Percentiles rank a stretch among this genome's conserved stretches.
Conservation (phyloP, 78 protist genomes). For the Dictyostelium discoideum region DNA sequence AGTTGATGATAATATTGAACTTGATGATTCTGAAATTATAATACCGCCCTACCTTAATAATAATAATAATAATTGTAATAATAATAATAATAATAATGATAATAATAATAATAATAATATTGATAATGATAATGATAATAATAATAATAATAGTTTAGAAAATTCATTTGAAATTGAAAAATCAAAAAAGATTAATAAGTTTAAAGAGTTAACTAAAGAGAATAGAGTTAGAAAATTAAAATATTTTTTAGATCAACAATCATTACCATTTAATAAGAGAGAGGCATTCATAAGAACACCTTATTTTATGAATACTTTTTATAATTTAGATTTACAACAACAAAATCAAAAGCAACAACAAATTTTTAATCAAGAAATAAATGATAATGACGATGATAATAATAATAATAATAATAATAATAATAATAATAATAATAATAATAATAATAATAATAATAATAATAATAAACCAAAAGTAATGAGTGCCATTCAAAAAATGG, state of each 20-base stretch:
- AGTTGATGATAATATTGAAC: not conserved
- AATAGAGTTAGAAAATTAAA: constrained; percentile 23
- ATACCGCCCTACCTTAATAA: not conserved
- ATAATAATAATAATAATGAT: not conserved
- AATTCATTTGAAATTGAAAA: not conserved
- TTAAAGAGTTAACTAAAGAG: constrained; percentile 6
- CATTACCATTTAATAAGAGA: constrained; percentile 14
- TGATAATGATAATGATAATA: not conserved
- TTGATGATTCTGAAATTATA: constrained; percentile 5
- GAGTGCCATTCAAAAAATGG: constrained; percentile 27
- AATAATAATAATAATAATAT: not conserved
- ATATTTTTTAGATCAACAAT: constrained; percentile 31
- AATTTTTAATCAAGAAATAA: not conserved
- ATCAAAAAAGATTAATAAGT: not conserved
- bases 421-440: not conserved
- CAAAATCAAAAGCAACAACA: not conserved
- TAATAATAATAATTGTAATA: too few relatives aligned
- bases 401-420: not conserved
- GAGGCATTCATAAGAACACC: constrained; percentile 56
- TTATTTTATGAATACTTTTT: constrained; percentile 31
- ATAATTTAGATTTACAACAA: not conserved
- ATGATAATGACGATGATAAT: not conserved
- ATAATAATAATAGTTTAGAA: not conserved
- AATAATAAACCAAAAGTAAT: not conserved
- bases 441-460: not conserved